Conservation (phyloP, 2,329 filamentous ascomycete species). For the Microsporum audouinii region DNA sequence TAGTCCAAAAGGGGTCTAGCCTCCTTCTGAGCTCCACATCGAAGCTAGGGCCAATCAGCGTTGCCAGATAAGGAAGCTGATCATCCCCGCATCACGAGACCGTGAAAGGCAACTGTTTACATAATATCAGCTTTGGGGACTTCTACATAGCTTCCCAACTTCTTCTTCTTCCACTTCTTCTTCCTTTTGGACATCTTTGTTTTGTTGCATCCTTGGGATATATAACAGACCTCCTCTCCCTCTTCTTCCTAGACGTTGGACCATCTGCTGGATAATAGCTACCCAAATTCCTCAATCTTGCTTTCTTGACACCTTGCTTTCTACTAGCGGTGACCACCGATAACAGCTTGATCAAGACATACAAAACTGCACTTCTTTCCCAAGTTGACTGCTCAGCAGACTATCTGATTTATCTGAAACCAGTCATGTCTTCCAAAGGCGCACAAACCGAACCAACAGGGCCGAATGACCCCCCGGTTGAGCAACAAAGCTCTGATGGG, state of each 20-base stretch:
- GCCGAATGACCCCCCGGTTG: background rate
- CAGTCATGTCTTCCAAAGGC: background rate
- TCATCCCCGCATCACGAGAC: slow-evolving; percentile 2
- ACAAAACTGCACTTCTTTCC: background rate
- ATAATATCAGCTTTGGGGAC: background rate
- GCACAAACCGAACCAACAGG: background rate
- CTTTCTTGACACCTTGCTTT: background rate
- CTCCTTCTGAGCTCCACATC: background rate
- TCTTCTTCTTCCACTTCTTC: background rate
- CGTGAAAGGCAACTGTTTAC: background rate
- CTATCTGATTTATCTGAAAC: background rate
- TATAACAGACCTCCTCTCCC: background rate
- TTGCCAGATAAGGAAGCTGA: background rate
- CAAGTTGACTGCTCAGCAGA: background rate
- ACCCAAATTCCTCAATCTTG: background rate
- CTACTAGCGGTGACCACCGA: background rate
- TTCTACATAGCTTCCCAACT: background rate
- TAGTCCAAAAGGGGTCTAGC: background rate
- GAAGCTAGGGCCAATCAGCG: background rate
- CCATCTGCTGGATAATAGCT: background rate
- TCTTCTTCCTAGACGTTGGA: background rate
- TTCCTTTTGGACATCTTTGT: background rate
- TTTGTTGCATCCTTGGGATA: background rate
- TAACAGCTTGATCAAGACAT: background rate
- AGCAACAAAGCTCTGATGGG: background rate